Evolutionary conservation across 2,329 filamentous ascomycete genomes (phyloP), one percentile per base, ranked within the genome.

Genomic region (Trichoderma sp.): DNA sequence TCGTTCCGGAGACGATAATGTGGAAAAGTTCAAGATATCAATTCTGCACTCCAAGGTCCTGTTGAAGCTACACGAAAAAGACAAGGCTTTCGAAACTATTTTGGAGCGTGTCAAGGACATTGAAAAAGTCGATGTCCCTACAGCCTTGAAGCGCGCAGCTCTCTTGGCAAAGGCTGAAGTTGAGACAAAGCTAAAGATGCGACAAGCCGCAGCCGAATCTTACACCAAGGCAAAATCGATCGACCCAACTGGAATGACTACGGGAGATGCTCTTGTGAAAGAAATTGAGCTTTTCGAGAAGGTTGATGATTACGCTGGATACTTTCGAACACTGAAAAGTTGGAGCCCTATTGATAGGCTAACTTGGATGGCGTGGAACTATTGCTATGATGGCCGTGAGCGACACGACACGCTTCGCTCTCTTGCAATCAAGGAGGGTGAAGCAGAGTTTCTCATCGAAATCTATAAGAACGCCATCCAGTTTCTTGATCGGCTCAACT

Each of bases 281-380:
- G 77, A 79, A 43, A 70, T 79, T 1, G 34, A 63, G 1, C 39
- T 78, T 2, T 74, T 74, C 18, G 26, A 74, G 1, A 72, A 74
- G 1, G 28, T 74, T 7, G 63, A 70, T 2, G 73, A 76, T 6
- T 69, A 72, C 7, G 57, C 43, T 30, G 30, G 57, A 0, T 75
- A 74, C 32, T 74, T 79, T 7, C 67, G 58, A 0, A 72, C 63
- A 1, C 65, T 80, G 0, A 79, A 79, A 53, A 51, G 34, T 0
- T 80, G 77, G 77, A 76, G 47, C 24, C 73, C 76, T 0, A 36
- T 79, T 2, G 77, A 80, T 51, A 74, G 77, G 2, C 72, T 80
- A 3, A 77, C 77, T 0, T 80, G 77, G 74, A 39, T 80, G 8
- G 74, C 76, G 1, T 76, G 74, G 39, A 61, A 76, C 1, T 79